A percentile compares a stretch with the other conserved stretches of the same genome.
phyloP scores from a whole-genome alignment of 192 early-diverging fungal species.

The Coemansia sp. region DNA sequence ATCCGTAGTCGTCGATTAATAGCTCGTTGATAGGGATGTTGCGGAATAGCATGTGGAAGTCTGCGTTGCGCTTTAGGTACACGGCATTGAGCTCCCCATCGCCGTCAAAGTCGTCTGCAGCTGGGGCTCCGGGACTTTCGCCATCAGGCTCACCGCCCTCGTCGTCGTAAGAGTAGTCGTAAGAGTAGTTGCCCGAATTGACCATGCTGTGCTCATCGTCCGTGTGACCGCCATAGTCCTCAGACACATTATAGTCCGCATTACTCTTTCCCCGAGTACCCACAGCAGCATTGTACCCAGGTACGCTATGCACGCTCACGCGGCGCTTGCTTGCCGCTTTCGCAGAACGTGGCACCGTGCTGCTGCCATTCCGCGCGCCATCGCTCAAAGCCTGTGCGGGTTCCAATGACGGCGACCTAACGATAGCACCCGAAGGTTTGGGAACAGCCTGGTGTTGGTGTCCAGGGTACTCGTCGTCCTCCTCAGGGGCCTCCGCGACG shows the following conservation, averaged over 20 bases:
- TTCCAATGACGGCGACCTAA: conserved; percentile 17
- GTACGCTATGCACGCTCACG: conserved; percentile 49
- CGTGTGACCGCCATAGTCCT: conserved; percentile 4
- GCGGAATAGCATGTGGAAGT: conserved; percentile 58
- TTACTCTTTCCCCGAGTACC: not conserved
- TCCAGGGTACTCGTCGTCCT: conserved; percentile 23
- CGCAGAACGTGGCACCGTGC: not conserved
- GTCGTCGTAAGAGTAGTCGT: conserved; percentile 30
- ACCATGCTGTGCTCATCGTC: conserved; percentile 7
- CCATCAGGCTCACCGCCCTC: conserved; percentile 2
- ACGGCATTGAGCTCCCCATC: conserved; percentile 53
- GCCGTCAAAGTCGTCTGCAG: conserved; percentile 25
- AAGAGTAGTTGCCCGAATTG: conserved; percentile 12
- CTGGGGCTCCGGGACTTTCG: not conserved
- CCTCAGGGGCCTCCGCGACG: conserved; percentile 24
- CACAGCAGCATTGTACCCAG: conserved; percentile 13
- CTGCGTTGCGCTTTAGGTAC: conserved; percentile 57
- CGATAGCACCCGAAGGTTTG: conserved; percentile 33
- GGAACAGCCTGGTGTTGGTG: not conserved
- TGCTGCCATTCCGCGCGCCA: not conserved
- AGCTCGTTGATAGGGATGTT: conserved; percentile 58
- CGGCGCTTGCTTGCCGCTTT: conserved; percentile 11
- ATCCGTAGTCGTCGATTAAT: conserved; percentile 69
- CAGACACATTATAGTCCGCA: not conserved
- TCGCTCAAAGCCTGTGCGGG: not conserved